A percentile compares a stretch with the other conserved stretches of the same genome.
Evolutionary conservation across 2,329 filamentous ascomycete genomes (phyloP).

Genomic region (Colletotrichum gloeosporioides): DNA sequence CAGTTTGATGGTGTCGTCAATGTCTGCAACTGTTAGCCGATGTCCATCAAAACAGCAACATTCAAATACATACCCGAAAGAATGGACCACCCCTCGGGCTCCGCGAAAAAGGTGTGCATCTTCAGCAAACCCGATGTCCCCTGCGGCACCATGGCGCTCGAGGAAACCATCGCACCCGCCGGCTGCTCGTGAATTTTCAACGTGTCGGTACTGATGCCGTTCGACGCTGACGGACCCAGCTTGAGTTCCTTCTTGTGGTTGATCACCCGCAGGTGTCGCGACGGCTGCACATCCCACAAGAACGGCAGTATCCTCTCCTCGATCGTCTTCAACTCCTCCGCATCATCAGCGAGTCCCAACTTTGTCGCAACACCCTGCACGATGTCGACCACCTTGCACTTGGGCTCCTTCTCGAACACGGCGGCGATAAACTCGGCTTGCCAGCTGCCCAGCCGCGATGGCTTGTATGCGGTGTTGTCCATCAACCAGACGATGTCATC

Average conservation of each 20-base stretch:
- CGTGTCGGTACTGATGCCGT: slow-evolving; percentile 74
- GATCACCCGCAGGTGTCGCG: slow-evolving; percentile 69
- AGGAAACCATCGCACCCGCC: slow-evolving; percentile 51
- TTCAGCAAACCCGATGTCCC: slow-evolving; percentile 61
- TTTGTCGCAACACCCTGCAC: slow-evolving; percentile 74
- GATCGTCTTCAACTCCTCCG: slow-evolving; percentile 64
- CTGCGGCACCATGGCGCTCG: slow-evolving; percentile 54
- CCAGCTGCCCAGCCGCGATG: slow-evolving; percentile 61
- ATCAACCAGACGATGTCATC: slow-evolving; percentile 85
- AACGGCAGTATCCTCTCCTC: slow-evolving; percentile 77
- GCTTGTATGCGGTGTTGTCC: slow-evolving; percentile 84
- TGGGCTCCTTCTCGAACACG: slow-evolving; percentile 77
- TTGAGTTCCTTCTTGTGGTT: slow-evolving; percentile 56
- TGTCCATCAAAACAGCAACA: background rate
- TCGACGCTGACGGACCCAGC: slow-evolving; percentile 73
- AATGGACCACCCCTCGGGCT: slow-evolving; percentile 80
- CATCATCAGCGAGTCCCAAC: slow-evolving; percentile 68
- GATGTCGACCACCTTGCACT: slow-evolving; percentile 69
- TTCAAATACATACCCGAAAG: slow-evolving; percentile 65
- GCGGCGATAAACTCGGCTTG: slow-evolving; percentile 83
- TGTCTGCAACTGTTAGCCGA: slow-evolving; percentile 57
- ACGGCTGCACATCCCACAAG: slow-evolving; percentile 75
- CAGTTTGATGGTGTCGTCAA: slow-evolving; percentile 95
- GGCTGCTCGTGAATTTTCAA: slow-evolving; percentile 54
- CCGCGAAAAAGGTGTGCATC: slow-evolving; percentile 77